Base-by-base conservation (phyloP, 1,284 basidiomycete species). In the Malassezia arunalokei region DNA sequence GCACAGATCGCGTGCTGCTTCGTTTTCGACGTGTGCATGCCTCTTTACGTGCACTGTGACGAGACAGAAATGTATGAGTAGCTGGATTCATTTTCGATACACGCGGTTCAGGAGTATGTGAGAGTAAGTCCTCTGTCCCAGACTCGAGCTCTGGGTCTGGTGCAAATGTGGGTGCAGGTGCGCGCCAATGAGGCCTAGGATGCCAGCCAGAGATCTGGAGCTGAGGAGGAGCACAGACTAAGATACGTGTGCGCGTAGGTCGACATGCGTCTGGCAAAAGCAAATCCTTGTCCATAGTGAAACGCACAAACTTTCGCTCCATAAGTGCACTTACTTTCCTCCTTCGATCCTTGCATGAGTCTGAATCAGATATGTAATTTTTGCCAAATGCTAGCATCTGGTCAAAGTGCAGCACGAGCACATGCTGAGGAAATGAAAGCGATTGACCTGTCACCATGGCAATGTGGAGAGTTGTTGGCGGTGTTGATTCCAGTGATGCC, bases 301-400 rank as follows among this genome's bases (percentile, higher is more conserved):
- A 38, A 12, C 63, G 55, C 5, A 63, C 57, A 15, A 65, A 61
- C 49, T 59, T 60, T 43, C 64, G 62, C 30, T 64, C 64, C 49
- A 63, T 56, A 15, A 57, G 49, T 41, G 42, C 50, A 43, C 54
- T 52, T n/a, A 54, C 58, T 44, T 63, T 65, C 31, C 51, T 41
- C 15, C 61, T 49, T 11, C 56, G 61, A 20, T 40, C 41, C 11
- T 54, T 32, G 37, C 54, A 45, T 11, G 50, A 40, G 8, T 32
- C 14, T 3, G 56, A 29, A 8, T 55, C 58, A 11, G 33, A 20
- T n/a, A 38, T 8, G 5, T 9, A 9, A 12, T 37, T 37, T 12
- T 17, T n/a, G 6, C 35, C 35, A 12, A 17, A n/a, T 8, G 39
- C 12, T n/a, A 40, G 12, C 39, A 40, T 40, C 11, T 40, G 14